Base-by-base conservation (phyloP, 2,329 filamentous ascomycete species). In the Cytospora leucostoma region DNA sequence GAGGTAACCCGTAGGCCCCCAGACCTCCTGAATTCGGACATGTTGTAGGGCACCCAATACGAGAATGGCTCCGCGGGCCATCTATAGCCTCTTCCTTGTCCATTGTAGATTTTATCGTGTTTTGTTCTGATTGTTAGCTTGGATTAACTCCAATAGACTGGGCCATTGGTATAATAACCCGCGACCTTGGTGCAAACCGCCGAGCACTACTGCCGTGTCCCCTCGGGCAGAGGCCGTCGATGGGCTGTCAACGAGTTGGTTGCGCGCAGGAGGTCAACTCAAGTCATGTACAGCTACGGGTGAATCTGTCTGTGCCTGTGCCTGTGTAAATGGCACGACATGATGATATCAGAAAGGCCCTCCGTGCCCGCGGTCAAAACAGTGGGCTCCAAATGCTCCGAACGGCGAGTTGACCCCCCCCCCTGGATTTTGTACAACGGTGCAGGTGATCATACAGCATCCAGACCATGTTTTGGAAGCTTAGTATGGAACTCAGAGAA, bases 201-300 rank as follows among this genome's bases (percentile, higher is more conserved):
- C 38, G 52, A 47, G 37, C 50, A 60, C 50, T 33, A 49, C 58
- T 38, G 58, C 50, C 21, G 51, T 60, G 51, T 34, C 51, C 27
- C 58, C 38, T 61, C 59, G 51, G 51, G 59, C 2, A 55, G 38
- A 55, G 51, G 19, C 59, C 40, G 51, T 38, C 19, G 15, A 37
- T 21, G n/a, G 40, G 32, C 51, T 15, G n/a, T 61, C 33, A 10
- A 38, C 5, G 21, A 15, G 54, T 19, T 50, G 3, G 11, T 61
- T n/a, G 38, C 32, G 38, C 50, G 38, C 59, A 38, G 40, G 17
- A 55, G 3, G 27, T 21, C 11, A 44, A 37, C 27, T 27, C 27
- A n/a, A 55, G 51, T n/a, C 38, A 15, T 19, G 15, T 11, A 52
- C 19, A 37, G 32, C 32, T 32, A 12, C 12, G 27, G 38, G 54